Evolutionary conservation across 1,284 basidiomycete genomes (phyloP).

Genomic region (Fomitopsis palustris): DNA sequence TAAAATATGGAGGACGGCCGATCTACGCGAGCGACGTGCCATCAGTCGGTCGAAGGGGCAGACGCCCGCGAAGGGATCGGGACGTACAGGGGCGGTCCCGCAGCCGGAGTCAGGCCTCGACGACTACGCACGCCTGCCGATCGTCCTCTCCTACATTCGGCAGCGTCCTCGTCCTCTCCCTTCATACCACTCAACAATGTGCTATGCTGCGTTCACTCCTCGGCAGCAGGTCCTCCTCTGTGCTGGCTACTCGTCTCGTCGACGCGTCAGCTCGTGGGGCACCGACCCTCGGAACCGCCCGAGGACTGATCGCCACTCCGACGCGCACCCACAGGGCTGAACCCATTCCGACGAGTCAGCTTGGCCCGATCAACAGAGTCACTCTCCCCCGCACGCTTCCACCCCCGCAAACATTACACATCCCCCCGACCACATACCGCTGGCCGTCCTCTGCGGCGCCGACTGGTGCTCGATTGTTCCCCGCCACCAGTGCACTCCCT

Average conservation of each 20-base stretch:
- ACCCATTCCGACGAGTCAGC: too few relatives aligned
- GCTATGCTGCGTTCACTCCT: slow-evolving; percentile 24
- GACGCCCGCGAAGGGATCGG: background rate
- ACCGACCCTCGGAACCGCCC: background rate
- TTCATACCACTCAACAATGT: slow-evolving; percentile 20
- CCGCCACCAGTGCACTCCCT: background rate
- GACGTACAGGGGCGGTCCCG: background rate
- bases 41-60: background rate
- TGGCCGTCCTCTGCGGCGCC: too few relatives aligned
- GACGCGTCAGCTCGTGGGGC: background rate
- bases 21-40: background rate
- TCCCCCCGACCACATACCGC: background rate
- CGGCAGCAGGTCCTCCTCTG: slow-evolving; percentile 10
- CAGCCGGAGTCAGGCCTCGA: background rate
- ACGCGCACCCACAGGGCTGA: background rate
- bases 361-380: background rate
- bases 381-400: too few relatives aligned
- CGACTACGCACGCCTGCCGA: background rate
- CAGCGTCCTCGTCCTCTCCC: background rate
- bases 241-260: background rate
- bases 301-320: background rate
- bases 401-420: background rate
- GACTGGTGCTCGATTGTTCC: too few relatives aligned
- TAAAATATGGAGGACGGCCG: background rate
- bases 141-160: background rate